A percentile compares a stretch with the other conserved stretches of the same genome.
Evolutionary conservation across 2,329 filamentous ascomycete species (phyloP).

Genomic region (Phaeosphaeria sp.): DNA sequence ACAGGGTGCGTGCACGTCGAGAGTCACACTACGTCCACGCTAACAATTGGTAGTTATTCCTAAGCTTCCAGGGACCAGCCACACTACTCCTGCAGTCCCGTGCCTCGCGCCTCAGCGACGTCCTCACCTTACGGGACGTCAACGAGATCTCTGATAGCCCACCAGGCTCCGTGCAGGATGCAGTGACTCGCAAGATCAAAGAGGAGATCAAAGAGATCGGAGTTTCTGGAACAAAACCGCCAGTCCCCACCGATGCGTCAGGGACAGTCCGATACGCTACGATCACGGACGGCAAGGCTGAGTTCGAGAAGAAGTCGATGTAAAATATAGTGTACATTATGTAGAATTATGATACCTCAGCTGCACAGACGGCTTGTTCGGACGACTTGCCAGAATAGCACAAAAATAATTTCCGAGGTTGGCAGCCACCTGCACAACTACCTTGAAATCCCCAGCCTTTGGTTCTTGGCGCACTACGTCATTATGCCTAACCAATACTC

Average conservation of each 20-base stretch:
- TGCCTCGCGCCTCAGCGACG: conserved; percentile 78
- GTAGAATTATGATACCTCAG: conserved; percentile 13
- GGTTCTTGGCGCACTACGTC: not conserved
- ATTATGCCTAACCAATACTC: conserved; percentile 1
- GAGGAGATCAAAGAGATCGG: conserved; percentile 46
- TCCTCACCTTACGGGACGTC: conserved; percentile 77
- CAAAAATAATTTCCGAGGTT: too few species aligned
- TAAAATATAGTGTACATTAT: conserved; percentile 14
- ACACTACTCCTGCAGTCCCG: conserved; percentile 89
- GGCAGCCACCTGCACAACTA: conserved; percentile 5
- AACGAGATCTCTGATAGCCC: conserved; percentile 89
- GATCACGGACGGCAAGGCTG: conserved; percentile 36
- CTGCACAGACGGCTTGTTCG: not conserved
- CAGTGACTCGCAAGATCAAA: conserved; percentile 48
- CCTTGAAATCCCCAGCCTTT: conserved; percentile 12
- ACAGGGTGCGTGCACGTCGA: conserved; percentile 71
- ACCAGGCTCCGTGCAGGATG: conserved; percentile 71
- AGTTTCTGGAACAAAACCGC: conserved; percentile 20
- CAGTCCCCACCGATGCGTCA: conserved; percentile 19
- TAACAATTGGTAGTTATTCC: conserved; percentile 67
- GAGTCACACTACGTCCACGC: too few species aligned
- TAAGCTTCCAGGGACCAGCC: conserved; percentile 85
- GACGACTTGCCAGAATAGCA: too few species aligned
- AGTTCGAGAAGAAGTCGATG: conserved; percentile 25
- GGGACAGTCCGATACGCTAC: conserved; percentile 34